Conservation (phyloP, 495 filamentous ascomycete species). For the Trichoderma reesei region DNA sequence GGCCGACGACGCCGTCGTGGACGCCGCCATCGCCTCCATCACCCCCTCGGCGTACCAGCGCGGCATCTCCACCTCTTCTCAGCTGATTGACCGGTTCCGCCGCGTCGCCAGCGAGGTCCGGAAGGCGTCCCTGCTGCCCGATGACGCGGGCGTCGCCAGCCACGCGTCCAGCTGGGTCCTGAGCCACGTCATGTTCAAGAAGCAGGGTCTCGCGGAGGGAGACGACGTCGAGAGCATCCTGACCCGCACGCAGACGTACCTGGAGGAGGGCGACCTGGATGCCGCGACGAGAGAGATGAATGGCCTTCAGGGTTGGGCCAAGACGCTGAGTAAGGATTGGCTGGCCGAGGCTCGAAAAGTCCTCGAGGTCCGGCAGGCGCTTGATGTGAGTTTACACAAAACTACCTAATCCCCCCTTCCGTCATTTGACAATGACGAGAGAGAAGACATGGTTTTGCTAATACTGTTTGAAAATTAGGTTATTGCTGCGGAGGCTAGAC, state of each 20-base stretch:
- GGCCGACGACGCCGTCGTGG: constrained; percentile 67
- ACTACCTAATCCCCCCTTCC: not conserved
- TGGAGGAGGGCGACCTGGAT: constrained; percentile 89
- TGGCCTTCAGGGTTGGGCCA: constrained; percentile 81
- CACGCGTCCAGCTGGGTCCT: constrained; percentile 81
- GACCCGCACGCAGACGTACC: constrained; percentile 70
- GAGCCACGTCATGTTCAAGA: constrained; percentile 90
- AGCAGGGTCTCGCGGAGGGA: constrained; percentile 73
- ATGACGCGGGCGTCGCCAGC: constrained; percentile 85
- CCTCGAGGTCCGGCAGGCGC: constrained; percentile 87
- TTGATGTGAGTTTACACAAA: constrained; percentile 60
- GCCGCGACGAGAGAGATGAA: constrained; percentile 93
- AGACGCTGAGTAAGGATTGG: constrained; percentile 89
- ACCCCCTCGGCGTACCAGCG: constrained; percentile 89
- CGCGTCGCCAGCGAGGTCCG: constrained; percentile 88
- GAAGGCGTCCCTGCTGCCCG: constrained; percentile 84
- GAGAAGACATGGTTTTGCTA: not conserved
- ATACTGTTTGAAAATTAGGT: constrained; percentile 33
- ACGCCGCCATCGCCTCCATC: constrained; percentile 87
- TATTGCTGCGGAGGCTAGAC: constrained; percentile 50
- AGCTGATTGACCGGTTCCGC: constrained; percentile 91
- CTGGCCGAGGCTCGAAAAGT: constrained; percentile 76
- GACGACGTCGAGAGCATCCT: constrained; percentile 93
- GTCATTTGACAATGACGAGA: no score
- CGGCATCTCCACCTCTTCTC: constrained; percentile 69